Evolutionary conservation across 2,329 filamentous ascomycete species (phyloP).

Genomic region (Colletotrichum aenigma): DNA sequence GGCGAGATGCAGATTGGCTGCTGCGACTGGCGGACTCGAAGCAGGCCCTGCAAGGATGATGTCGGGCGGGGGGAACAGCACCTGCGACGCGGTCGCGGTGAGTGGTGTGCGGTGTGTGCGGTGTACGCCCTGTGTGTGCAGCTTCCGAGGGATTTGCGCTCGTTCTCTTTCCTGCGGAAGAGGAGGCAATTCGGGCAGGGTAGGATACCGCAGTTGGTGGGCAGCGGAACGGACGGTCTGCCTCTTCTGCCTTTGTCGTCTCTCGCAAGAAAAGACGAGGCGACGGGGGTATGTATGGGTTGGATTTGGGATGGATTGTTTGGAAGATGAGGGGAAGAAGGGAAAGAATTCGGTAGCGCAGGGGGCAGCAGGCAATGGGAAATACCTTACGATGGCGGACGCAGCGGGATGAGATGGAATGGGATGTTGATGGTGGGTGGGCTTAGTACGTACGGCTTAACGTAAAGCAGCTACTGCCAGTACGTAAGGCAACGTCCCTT

Average conservation of each 20-base stretch:
- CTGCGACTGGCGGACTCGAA: background rate
- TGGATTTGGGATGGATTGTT: conserved; percentile 3
- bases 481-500: background rate
- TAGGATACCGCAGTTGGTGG: background rate
- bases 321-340: background rate
- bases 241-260: background rate
- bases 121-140: background rate
- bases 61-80: background rate
- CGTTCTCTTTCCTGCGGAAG: background rate
- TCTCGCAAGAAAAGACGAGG: conserved; percentile 10
- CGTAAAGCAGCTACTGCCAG: background rate
- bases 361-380: background rate
- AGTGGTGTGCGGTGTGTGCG: background rate
- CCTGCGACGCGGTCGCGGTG: conserved; percentile 11
- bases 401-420: conserved; percentile 9
- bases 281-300: conserved; percentile 2
- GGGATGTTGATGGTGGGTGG: background rate
- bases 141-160: background rate
- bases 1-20: background rate
- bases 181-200: background rate
- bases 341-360: background rate
- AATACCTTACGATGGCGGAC: conserved; percentile 17
- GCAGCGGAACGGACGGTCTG: background rate
- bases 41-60: conserved; percentile 9
- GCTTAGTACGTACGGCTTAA: background rate